Base-by-base conservation (phyloP, 2,329 filamentous ascomycete species). In the Elsinoe necatrix region DNA sequence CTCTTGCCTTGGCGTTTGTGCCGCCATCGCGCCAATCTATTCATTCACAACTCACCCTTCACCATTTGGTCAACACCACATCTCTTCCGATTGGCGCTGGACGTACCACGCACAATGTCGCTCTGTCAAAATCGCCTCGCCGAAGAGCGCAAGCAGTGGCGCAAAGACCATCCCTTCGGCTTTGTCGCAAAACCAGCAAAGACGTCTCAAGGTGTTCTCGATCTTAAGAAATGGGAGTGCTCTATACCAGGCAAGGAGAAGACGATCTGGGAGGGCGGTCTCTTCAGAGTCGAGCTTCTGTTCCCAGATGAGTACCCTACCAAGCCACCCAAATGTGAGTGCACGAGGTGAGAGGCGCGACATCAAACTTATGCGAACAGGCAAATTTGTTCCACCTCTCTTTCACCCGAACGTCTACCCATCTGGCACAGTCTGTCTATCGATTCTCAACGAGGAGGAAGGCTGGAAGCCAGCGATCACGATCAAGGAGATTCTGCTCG, bases 401-500 rank as follows among this genome's bases (percentile, higher is more conserved):
- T 98, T 98, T 76, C 93, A 98, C 68, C 93, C 93, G 0, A 98
- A 98, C 71, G 93, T 98, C 63, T 98, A 98, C 70, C 93, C 93
- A 0, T 97, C 92, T 0, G 95, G 93, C 63, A 98, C 93, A 48
- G 93, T 98, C 60, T 98, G 93, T 69, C 80, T 98, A 20, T 95
- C 89, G 25, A 98, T 98, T 63, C 75, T 98, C 63, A 98, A 97
- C 74, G 95, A 98, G 71, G 93, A 98, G 66, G 93, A 98, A 71
- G 91, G 88, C 5, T 98, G 95, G 93, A 95, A 95, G 72, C 95
- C 93, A 0, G 92, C 93, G 5, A 98, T 98, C 67, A 98, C 93
- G 0, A 89, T 98, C 71, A 97, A 96, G 75, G 90, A 97, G 73
- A 97, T 98, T 61, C 81, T 97, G 4, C 80, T 97, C 1, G 93